Percentiles rank a stretch among this genome's conserved stretches.
phyloP scores from a whole-genome alignment of 2,329 filamentous ascomycete genomes.

The Hymenoscyphus fraxineus region DNA sequence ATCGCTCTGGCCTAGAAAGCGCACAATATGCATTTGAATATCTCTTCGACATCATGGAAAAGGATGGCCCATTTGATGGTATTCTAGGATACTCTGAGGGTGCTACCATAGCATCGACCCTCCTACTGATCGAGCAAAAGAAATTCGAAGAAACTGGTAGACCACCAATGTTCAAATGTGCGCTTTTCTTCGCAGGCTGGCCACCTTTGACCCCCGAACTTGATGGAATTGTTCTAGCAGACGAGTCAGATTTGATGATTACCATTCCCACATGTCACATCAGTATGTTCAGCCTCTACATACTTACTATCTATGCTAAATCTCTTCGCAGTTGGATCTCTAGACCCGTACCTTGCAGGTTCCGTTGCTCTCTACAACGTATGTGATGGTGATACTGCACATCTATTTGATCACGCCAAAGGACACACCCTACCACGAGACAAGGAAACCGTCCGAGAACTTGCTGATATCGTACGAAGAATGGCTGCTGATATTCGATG shows the following conservation, averaged over 20 bases:
- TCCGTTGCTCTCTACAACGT: conserved; percentile 61
- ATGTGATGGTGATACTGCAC: conserved; percentile 58
- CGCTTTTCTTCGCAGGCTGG: conserved; percentile 51
- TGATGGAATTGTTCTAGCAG: conserved; percentile 46
- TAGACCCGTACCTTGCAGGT: conserved; percentile 60
- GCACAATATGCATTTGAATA: conserved; percentile 32
- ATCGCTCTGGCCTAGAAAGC: conserved; percentile 18
- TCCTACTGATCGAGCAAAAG: conserved; percentile 49
- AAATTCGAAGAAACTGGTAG: conserved; percentile 35
- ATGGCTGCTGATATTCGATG: conserved; percentile 21
- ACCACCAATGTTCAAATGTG: conserved; percentile 39
- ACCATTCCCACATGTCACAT: conserved; percentile 51
- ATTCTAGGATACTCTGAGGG: conserved; percentile 61
- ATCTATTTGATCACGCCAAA: conserved; percentile 62
- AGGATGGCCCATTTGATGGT: conserved; percentile 46
- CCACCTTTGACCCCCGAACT: conserved; percentile 47
- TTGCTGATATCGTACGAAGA: conserved; percentile 30
- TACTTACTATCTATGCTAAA: conserved; percentile 18
- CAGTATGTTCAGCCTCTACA: conserved; percentile 39
- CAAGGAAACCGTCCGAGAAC: conserved; percentile 35
- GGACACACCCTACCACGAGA: conserved; percentile 61
- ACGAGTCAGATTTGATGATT: conserved; percentile 49
- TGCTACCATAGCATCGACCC: conserved; percentile 51
- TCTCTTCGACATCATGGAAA: conserved; percentile 43
- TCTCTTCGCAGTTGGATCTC: conserved; percentile 43